Percentiles rank a stretch among this genome's conserved stretches.
These are phyloP conservation scores for Aspergillus glaucus DNA, from an alignment of 2,329 filamentous ascomycete species.

Conservation along the genomic window DNA sequence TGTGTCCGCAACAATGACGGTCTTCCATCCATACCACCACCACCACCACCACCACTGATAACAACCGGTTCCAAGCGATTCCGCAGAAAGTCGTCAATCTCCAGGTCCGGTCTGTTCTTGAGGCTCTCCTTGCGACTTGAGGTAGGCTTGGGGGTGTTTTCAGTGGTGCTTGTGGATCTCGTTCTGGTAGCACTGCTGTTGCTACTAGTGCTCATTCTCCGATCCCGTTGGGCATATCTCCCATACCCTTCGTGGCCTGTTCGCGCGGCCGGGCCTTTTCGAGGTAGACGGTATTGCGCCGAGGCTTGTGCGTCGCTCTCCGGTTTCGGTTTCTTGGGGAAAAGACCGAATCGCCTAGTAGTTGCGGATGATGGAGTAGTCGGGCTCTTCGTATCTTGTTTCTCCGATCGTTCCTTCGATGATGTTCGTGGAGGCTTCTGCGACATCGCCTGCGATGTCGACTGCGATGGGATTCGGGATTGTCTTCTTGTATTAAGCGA, in stretches of 20 bases:
- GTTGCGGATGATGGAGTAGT: conserved; percentile 10
- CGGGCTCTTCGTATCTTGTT: conserved; percentile 23
- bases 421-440: conserved; percentile 33
- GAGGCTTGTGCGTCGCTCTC: conserved; percentile 43
- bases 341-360: conserved; percentile 69
- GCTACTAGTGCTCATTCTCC: conserved; percentile 38
- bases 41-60: conserved; percentile 41
- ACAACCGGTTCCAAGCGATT: conserved; percentile 45
- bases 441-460: conserved; percentile 24
- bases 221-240: conserved; percentile 41
- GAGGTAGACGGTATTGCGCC: conserved; percentile 52
- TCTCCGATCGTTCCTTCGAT: conserved; percentile 22
- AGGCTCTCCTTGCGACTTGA: conserved; percentile 37
- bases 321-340: conserved; percentile 65
- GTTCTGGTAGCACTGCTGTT: conserved; percentile 28
- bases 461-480: conserved; percentile 26
- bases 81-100: conserved; percentile 44
- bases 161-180: conserved; percentile 36
- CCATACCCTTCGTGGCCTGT: conserved; percentile 74
- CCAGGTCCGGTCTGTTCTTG: conserved; percentile 35
- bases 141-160: conserved; percentile 29
- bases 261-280: conserved; percentile 81
- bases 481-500: conserved; percentile 30
- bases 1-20: conserved; percentile 28
- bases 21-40: conserved; percentile 23